A percentile compares a stretch with the other conserved stretches of the same genome.
phyloP scores from a whole-genome alignment of 768 basidiomycete species.

The Tricholoma sp. region DNA sequence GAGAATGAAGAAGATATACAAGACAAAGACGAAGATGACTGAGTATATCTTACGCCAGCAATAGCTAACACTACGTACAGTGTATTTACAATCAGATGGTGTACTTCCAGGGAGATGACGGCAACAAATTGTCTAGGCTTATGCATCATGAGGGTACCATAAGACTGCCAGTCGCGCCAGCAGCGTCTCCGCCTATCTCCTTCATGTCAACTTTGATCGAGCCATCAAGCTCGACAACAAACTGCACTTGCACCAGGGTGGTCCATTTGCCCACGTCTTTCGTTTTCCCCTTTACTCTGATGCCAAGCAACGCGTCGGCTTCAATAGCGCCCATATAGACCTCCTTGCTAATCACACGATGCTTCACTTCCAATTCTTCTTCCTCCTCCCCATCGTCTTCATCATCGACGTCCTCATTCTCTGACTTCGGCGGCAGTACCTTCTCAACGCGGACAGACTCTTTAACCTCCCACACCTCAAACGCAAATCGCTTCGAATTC shows the following conservation, averaged over 20 bases:
- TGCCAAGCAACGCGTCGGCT: constrained; percentile 36
- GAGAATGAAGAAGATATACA: too few species aligned
- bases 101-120: not conserved
- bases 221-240: constrained; percentile 33
- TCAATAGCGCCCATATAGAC: constrained; percentile 40
- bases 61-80: too few species aligned
- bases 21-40: too few species aligned
- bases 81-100: too few species aligned
- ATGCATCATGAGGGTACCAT: constrained; percentile 6
- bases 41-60: too few species aligned
- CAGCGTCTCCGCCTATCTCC: constrained; percentile 26
- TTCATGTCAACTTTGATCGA: constrained; percentile 32
- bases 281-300: constrained; percentile 34
- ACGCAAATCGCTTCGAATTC: constrained; percentile 43
- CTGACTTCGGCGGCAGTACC: constrained; percentile 40
- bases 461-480: constrained; percentile 76
- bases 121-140: not conserved
- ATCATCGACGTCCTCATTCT: constrained; percentile 38
- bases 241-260: constrained; percentile 45
- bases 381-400: constrained; percentile 58
- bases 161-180: constrained; percentile 8
- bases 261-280: constrained; percentile 41
- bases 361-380: constrained; percentile 59
- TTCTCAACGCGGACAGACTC: constrained; percentile 64
- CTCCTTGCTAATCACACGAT: constrained; percentile 54